Evolutionary conservation across 495 filamentous ascomycete species (phyloP).

Genomic region (Neurospora terricola): DNA sequence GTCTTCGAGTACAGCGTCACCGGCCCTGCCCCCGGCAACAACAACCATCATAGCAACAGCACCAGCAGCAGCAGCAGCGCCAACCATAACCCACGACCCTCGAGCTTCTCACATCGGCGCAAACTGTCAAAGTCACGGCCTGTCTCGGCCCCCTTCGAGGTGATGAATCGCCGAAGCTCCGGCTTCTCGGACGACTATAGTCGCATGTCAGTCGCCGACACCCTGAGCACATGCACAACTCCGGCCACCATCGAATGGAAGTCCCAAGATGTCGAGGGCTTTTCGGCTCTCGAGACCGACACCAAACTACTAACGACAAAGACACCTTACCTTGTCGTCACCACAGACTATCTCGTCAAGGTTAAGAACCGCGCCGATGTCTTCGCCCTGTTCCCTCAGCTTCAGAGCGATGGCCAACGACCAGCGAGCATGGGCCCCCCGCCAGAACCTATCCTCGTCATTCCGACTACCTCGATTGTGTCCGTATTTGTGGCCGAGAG

Average conservation of each 20-base stretch:
- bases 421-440: conserved; percentile 4
- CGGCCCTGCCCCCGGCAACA: conserved; percentile 1
- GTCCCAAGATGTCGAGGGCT: conserved; percentile 33
- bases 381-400: conserved; percentile 26
- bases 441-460: conserved; percentile 25
- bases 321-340: conserved; percentile 86
- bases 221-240: conserved; percentile 4
- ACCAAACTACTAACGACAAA: conserved; percentile 74
- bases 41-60: neutral
- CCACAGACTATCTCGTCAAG: conserved; percentile 69
- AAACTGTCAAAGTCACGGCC: conserved; percentile 19
- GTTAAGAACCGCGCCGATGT: conserved; percentile 67
- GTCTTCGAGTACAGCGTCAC: neutral
- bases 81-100: neutral
- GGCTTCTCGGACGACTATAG: conserved; percentile 17
- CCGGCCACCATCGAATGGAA: conserved; percentile 19
- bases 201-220: conserved; percentile 17
- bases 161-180: conserved; percentile 14
- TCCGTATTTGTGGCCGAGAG: conserved; percentile 74
- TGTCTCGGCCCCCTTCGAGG: conserved; percentile 8
- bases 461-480: conserved; percentile 64
- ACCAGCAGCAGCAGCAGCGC: conserved; percentile 3
- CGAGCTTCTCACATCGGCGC: conserved; percentile 4
- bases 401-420: conserved; percentile 10
- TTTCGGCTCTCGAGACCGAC: conserved; percentile 73